Conservation (phyloP, 2,329 filamentous ascomycete genomes). For the Podosphaera aphanis region DNA sequence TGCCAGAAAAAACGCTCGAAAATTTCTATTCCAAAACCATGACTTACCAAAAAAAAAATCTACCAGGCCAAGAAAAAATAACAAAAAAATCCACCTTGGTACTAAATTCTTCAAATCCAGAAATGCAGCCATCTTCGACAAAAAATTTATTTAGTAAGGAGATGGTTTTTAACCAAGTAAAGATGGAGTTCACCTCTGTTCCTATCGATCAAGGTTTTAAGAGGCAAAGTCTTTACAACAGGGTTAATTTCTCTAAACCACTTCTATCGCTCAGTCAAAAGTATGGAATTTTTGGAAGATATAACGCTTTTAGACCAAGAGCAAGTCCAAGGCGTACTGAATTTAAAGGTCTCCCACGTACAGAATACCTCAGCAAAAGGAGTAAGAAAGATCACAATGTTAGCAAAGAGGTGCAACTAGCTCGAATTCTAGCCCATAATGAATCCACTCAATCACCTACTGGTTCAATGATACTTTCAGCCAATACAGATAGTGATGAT, state of each 20-base stretch:
- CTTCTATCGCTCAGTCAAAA: conserved; percentile 14
- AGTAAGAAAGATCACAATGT: conserved; percentile 5
- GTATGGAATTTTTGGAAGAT: conserved; percentile 13
- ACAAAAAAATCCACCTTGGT: background rate
- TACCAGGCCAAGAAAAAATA: background rate
- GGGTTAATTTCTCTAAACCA: conserved; percentile 13
- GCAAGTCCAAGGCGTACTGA: conserved; percentile 2
- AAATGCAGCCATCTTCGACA: background rate
- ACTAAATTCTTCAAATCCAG: background rate
- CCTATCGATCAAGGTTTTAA: conserved; percentile 2
- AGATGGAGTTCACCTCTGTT: conserved; percentile 2
- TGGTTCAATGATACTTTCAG: conserved; percentile 8
- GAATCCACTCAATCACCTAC: conserved; percentile 1
- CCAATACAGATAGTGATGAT: conserved; percentile 19
- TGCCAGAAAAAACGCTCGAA: background rate
- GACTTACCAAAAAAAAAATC: background rate
- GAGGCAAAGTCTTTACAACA: conserved; percentile 12
- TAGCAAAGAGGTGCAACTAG: conserved; percentile 10
- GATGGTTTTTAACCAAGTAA: conserved; percentile 11
- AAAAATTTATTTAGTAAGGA: conserved; percentile 12
- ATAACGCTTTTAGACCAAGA: conserved; percentile 7
- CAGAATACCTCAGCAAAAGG: conserved; percentile 10
- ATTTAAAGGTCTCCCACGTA: conserved; percentile 9
- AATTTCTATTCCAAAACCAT: background rate
- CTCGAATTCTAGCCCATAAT: conserved; percentile 23